Conservation (phyloP, 2,329 filamentous ascomycete genomes). For the Hypoxylon sp. region DNA sequence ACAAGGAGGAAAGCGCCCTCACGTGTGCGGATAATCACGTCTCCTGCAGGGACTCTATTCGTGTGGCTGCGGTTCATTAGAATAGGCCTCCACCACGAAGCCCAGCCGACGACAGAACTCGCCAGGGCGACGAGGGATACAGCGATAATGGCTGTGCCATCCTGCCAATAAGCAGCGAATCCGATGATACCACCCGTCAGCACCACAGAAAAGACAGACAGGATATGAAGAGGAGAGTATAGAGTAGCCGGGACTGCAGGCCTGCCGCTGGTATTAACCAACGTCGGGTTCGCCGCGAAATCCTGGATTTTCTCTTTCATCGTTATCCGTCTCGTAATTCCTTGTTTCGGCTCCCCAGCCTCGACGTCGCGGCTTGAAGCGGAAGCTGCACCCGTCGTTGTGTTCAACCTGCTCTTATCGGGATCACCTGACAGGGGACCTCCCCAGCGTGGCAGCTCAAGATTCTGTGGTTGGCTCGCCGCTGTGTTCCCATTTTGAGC, state of each 20-base stretch:
- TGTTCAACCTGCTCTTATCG: constrained; percentile 25
- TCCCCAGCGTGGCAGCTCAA: constrained; percentile 27
- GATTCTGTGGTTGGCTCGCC: constrained; percentile 21
- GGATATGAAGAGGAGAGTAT: constrained; percentile 66
- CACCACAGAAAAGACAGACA: constrained; percentile 65
- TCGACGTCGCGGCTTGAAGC: constrained; percentile 46
- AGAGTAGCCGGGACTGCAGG: constrained; percentile 63
- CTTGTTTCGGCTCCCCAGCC: constrained; percentile 39
- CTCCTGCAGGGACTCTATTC: constrained; percentile 65
- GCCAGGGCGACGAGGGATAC: constrained; percentile 65
- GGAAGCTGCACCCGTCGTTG: constrained; percentile 33
- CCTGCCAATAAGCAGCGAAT: constrained; percentile 58
- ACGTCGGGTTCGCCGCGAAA: constrained; percentile 59
- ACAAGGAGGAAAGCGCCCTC: constrained; percentile 71
- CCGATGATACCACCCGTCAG: constrained; percentile 63
- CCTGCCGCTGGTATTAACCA: constrained; percentile 55
- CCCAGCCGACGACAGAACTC: constrained; percentile 67
- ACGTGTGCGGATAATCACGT: constrained; percentile 72
- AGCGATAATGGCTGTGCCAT: constrained; percentile 66
- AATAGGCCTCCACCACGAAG: constrained; percentile 69
- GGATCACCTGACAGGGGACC: constrained; percentile 35
- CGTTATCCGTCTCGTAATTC: constrained; percentile 53
- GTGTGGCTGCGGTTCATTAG: constrained; percentile 65
- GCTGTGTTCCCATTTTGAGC: constrained; percentile 30
- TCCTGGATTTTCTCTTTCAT: constrained; percentile 59